Percentiles rank a stretch among this genome's conserved stretches.
Evolutionary conservation across 306 rosid genomes (phyloP).

Genomic region (Lithocarpus polystachyus): DNA sequence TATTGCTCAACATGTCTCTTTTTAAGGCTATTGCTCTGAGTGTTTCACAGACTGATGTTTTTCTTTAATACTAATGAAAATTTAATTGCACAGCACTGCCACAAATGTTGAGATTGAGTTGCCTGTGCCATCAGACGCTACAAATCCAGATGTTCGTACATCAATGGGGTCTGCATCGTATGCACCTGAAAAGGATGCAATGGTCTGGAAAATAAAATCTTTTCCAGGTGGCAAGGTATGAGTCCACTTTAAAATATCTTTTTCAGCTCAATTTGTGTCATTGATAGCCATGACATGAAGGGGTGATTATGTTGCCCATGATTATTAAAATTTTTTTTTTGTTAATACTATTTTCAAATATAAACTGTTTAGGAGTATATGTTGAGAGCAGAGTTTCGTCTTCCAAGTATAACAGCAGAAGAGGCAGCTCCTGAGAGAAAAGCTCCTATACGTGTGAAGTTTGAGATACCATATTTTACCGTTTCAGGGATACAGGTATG

Average conservation of each 20-base stretch:
- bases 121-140: constrained; percentile 90
- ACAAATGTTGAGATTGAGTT: constrained; percentile 90
- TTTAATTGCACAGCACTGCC: constrained; percentile 70
- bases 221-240: constrained; percentile 98
- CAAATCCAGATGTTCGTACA: constrained; percentile 86
- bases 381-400: constrained; percentile 95
- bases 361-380: constrained; percentile 71
- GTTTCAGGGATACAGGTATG: constrained; percentile 96
- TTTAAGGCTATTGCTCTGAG: background rate
- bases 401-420: constrained; percentile 85
- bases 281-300: background rate
- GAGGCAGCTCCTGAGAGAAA: constrained; percentile 90
- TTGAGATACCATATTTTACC: constrained; percentile 98
- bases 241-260: constrained; percentile 21
- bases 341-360: constrained; percentile 18
- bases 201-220: constrained; percentile 91
- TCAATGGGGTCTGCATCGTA: constrained; percentile 97
- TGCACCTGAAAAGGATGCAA: constrained; percentile 95
- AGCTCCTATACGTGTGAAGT: constrained; percentile 95
- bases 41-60: constrained; percentile 10
- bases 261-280: background rate
- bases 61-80: constrained; percentile 30
- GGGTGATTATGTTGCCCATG: background rate
- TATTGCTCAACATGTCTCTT: constrained; percentile 18
- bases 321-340: background rate